A percentile compares a stretch with the other conserved stretches of the same genome.
These are phyloP conservation scores for Dissoconium aciculare DNA, from an alignment of 2,329 filamentous ascomycete genomes.

Conservation along the genomic window DNA sequence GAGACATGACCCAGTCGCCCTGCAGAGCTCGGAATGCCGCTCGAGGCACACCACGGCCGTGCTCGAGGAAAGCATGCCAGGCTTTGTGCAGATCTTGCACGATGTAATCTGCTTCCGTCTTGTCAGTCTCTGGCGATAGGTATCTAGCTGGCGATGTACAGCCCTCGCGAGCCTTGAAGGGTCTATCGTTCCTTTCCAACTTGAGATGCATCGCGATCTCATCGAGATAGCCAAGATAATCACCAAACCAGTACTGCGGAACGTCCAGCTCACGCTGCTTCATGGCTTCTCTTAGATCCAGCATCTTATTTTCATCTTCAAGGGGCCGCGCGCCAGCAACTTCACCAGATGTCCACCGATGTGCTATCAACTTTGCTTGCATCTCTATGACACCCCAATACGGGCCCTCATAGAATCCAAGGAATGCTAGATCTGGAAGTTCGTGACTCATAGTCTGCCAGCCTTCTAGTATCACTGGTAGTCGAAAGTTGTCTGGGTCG, in stretches of 20 bases:
- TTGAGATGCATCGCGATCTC: constrained; percentile 47
- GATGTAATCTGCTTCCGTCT: constrained; percentile 29
- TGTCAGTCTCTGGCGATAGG: constrained; percentile 17
- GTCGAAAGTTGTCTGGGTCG: constrained; percentile 37
- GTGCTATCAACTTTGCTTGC: constrained; percentile 56
- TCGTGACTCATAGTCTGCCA: constrained; percentile 30
- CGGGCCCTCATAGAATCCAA: constrained; percentile 70
- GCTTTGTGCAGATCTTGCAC: constrained; percentile 31
- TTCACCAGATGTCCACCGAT: constrained; percentile 41
- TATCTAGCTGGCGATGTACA: constrained; percentile 26
- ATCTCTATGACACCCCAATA: constrained; percentile 83
- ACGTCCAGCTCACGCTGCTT: constrained; percentile 33
- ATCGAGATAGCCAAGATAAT: constrained; percentile 64
- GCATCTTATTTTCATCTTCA: constrained; percentile 32
- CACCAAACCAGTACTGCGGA: constrained; percentile 67
- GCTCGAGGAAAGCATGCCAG: constrained; percentile 13
- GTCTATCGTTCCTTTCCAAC: constrained; percentile 31
- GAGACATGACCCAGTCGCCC: constrained; percentile 19
- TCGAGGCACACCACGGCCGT: constrained; percentile 17
- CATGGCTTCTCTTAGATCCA: constrained; percentile 35
- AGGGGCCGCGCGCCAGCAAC: constrained; percentile 7
- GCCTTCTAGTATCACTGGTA: constrained; percentile 52
- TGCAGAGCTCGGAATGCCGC: constrained; percentile 22
- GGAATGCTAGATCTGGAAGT: constrained; percentile 55
- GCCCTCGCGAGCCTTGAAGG: constrained; percentile 35